Evolutionary conservation across 768 basidiomycete species (phyloP), one percentile per base, ranked within the genome.

Genomic region (Leucosporidium creatinivorum): DNA sequence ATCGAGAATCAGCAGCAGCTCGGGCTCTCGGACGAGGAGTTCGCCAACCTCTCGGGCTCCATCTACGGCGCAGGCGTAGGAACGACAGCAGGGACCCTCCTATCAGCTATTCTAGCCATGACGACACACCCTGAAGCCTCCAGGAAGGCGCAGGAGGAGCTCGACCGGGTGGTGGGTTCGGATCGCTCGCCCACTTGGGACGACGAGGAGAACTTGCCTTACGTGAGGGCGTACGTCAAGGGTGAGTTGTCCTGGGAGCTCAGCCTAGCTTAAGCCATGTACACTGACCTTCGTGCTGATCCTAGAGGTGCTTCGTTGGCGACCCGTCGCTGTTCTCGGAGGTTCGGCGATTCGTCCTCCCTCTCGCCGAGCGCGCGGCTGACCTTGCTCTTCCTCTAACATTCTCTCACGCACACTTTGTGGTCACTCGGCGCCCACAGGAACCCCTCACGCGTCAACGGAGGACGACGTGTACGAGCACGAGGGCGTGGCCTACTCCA

Each of bases 151-250:
- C 74, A 74, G 52, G 66, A 48, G 36, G 74, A 75, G 59, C 61
- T 75, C 28, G 74, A 75, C 57, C 62, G 68, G 2, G 68, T 69
- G 23, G 69, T 74, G 19, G 74, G 74, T 17, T 0, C 50, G 6
- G 69, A 74, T 25, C 67, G 74, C 23, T 25, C 71, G 23, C 74
- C 74, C 17, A 63, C 60, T 12, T 67, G 73, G 33, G 68, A 51
- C 7, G 74, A 75, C 54, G 52, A 72, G 33, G 58, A 67, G 25
- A 52, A 63, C 12, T 64, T 75, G 21, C 73, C 70, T 4, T 73
- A 67, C 50, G 56, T 68, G 23, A 33, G 51, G 2, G 74, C 74
- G 2, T 55, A 73, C 7, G 59, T 72, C n/a, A 61, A 64, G 15
- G 39, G 39, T 44, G 39, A 44, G 39, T 13, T 2, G 12, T n/a